Conservation (phyloP, 2,329 filamentous ascomycete genomes). For the Hypoxylon sp. region DNA sequence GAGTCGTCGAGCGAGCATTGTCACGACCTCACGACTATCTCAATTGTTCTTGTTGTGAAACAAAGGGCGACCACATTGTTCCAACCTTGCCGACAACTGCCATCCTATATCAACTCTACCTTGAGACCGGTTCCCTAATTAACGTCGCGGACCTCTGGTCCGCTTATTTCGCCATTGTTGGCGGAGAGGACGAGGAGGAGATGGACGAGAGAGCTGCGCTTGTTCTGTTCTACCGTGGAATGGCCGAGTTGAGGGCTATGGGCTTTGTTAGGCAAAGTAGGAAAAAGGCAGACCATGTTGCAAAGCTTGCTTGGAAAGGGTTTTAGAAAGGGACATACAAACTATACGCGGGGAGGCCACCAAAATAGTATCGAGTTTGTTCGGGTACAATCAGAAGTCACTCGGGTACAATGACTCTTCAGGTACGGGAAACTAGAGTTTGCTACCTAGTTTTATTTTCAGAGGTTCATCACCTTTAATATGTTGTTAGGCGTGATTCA, state of each 20-base stretch:
- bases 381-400: slow-evolving; percentile 12
- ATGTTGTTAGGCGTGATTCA: slow-evolving; percentile 23
- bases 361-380: slow-evolving; percentile 31
- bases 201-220: slow-evolving; percentile 65
- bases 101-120: slow-evolving; percentile 80
- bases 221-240: slow-evolving; percentile 82
- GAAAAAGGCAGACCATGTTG: slow-evolving; percentile 91
- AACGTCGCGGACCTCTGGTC: slow-evolving; percentile 84
- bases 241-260: slow-evolving; percentile 85
- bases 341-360: slow-evolving; percentile 16
- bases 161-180: slow-evolving; percentile 73
- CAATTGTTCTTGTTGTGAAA: slow-evolving; percentile 73
- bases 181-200: slow-evolving; percentile 54
- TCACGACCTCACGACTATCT: slow-evolving; percentile 80
- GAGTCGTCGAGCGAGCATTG: slow-evolving; percentile 75
- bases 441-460: slow-evolving; percentile 10
- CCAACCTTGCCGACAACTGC: slow-evolving; percentile 74
- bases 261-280: slow-evolving; percentile 89
- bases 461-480: slow-evolving; percentile 23
- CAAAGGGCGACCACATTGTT: slow-evolving; percentile 58
- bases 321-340: slow-evolving; percentile 53
- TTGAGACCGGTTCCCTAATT: slow-evolving; percentile 78
- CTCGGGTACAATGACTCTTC: slow-evolving; percentile 25
- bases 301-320: slow-evolving; percentile 79
- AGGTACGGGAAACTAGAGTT: slow-evolving; percentile 19